A percentile compares a stretch with the other conserved stretches of the same genome.
These are phyloP conservation scores for Dendrocalamus latiflorus DNA, from an alignment of 202 grass and related monocot genomes.

Conservation along the genomic window DNA sequence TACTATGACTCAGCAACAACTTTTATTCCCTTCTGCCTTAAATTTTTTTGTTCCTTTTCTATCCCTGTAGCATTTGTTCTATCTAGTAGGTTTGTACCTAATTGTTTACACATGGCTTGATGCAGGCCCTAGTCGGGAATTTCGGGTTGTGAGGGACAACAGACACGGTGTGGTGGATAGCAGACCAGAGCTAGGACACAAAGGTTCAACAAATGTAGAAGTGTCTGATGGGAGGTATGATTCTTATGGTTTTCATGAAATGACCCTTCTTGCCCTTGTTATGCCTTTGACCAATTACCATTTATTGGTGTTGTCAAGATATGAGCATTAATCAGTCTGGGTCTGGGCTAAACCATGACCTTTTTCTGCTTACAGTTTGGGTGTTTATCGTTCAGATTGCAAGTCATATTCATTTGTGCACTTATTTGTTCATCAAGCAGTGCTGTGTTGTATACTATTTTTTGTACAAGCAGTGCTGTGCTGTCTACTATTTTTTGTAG, in stretches of 20 bases:
- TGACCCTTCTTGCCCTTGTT: not conserved
- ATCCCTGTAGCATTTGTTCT: not conserved
- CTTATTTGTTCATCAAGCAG: not conserved
- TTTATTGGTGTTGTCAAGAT: not conserved
- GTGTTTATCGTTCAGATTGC: not conserved
- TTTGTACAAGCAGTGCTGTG: too few relatives aligned
- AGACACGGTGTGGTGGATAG: constrained; percentile 48
- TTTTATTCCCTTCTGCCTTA: not conserved
- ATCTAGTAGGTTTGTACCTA: not conserved
- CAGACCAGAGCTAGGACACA: constrained; percentile 36
- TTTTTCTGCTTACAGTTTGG: not conserved
- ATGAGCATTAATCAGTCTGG: not conserved
- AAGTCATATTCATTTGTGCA: not conserved
- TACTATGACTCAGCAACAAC: not conserved
- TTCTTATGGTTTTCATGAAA: not conserved
- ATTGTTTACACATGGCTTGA: constrained; percentile 29
- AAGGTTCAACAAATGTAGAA: constrained; percentile 21
- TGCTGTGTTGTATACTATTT: not conserved
- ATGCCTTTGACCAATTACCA: not conserved
- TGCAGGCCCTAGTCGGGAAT: constrained; percentile 74
- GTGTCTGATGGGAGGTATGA: constrained; percentile 50
- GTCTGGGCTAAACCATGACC: not conserved
- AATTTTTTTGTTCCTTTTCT: not conserved
- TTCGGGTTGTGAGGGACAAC: constrained; percentile 91
- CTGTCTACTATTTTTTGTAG: too few relatives aligned